A percentile compares a stretch with the other conserved stretches of the same genome.
Conservation (phyloP, 2,329 filamentous ascomycete species). For the Colletotrichum graminicola region DNA sequence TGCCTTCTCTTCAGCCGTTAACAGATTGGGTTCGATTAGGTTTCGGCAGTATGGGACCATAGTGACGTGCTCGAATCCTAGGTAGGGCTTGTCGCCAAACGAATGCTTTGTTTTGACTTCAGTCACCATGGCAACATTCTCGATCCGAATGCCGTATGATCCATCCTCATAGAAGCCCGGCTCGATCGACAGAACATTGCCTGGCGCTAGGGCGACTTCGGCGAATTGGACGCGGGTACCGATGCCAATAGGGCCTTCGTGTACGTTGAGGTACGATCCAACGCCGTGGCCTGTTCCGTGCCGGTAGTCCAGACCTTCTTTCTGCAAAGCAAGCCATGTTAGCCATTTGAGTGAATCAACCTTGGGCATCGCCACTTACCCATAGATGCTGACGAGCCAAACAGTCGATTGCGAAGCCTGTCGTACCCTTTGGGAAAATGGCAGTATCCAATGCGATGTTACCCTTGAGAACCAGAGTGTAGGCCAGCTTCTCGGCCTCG, state of each 20-base stretch:
- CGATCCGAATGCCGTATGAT: slow-evolving; percentile 93
- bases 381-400: slow-evolving; percentile 93
- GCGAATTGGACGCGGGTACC: slow-evolving; percentile 92
- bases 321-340: slow-evolving; percentile 51
- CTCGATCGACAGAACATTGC: slow-evolving; percentile 96
- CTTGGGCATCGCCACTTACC: slow-evolving; percentile 63
- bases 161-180: slow-evolving; percentile 98
- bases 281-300: slow-evolving; percentile 98
- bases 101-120: slow-evolving; percentile 88
- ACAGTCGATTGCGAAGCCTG: slow-evolving; percentile 89
- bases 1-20: slow-evolving; percentile 80
- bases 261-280: slow-evolving; percentile 94
- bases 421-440: slow-evolving; percentile 94
- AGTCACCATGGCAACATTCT: slow-evolving; percentile 93
- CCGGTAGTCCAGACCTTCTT: slow-evolving; percentile 90
- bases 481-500: slow-evolving; percentile 85
- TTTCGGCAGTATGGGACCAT: slow-evolving; percentile 96
- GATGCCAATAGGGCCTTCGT: slow-evolving; percentile 97
- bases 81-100: slow-evolving; percentile 93
- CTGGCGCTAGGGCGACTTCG: slow-evolving; percentile 88
- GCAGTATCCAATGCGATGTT: slow-evolving; percentile 89
- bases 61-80: slow-evolving; percentile 97
- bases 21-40: slow-evolving; percentile 79
- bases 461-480: slow-evolving; percentile 94
- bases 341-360: slow-evolving; percentile 37